Percentiles rank a stretch among this genome's conserved stretches.
These are phyloP conservation scores for Apiotrichum gamsii DNA, from an alignment of 1,284 basidiomycete species.

Conservation along the genomic window DNA sequence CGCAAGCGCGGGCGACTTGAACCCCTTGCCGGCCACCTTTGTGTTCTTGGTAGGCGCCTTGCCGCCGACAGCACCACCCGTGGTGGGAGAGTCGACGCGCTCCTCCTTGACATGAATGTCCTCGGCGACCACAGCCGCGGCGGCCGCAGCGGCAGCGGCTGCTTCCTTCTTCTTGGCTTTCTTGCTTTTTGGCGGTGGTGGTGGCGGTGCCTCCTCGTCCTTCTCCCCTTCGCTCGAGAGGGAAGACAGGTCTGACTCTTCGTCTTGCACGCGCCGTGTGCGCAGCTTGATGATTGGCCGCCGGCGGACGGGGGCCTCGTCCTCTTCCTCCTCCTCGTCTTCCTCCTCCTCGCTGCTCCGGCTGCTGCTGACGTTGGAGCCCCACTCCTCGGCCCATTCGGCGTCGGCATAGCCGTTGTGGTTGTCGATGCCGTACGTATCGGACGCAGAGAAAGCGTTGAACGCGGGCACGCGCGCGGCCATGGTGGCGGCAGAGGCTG, in stretches of 20 bases:
- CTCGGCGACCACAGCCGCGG: background rate
- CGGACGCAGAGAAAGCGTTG: slow-evolving; percentile 43
- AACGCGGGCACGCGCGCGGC: slow-evolving; percentile 35
- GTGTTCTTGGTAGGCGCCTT: slow-evolving; percentile 7
- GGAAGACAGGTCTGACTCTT: slow-evolving; percentile 30
- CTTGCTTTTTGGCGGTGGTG: slow-evolving; percentile 13
- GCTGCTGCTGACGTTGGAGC: slow-evolving; percentile 23
- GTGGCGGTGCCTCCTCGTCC: too few relatives aligned
- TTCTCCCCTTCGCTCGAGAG: slow-evolving; percentile 20
- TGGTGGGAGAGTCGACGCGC: background rate
- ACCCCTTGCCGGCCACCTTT: slow-evolving; percentile 6
- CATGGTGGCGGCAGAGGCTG: slow-evolving; percentile 29
- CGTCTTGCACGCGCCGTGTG: slow-evolving; percentile 14
- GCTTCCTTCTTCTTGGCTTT: slow-evolving; percentile 11
- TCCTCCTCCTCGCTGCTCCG: slow-evolving; percentile 27
- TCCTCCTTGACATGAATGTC: slow-evolving; percentile 3
- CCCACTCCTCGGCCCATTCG: slow-evolving; percentile 22
- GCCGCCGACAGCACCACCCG: slow-evolving; percentile 1
- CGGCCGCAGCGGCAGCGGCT: background rate
- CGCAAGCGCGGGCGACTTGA: slow-evolving; percentile 20
- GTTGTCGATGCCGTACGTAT: slow-evolving; percentile 32
- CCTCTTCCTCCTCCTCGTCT: slow-evolving; percentile 13
- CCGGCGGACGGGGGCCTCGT: slow-evolving; percentile 4
- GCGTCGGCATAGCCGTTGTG: slow-evolving; percentile 18
- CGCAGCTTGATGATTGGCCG: slow-evolving; percentile 8